Evolutionary conservation across 345 rosid genomes (phyloP).

Genomic region (Clarkia xantiana): DNA sequence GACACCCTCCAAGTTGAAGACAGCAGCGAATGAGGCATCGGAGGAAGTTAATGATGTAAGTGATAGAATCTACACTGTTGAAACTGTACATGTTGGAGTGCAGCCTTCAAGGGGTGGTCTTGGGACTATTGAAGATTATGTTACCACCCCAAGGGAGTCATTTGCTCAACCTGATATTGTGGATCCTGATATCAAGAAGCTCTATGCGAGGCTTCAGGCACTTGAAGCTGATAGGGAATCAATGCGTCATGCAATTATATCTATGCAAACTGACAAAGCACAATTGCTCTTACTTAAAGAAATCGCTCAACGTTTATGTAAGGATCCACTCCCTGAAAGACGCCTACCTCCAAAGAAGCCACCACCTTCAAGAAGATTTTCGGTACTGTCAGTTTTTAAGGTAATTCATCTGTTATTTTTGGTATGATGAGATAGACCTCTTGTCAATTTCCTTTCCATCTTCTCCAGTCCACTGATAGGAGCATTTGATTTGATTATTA

Average conservation of each 20-base stretch:
- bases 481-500: too few species aligned
- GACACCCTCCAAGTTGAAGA: constrained; percentile 22
- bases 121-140: constrained; percentile 29
- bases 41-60: constrained; percentile 52
- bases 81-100: constrained; percentile 44
- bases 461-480: too few species aligned
- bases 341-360: constrained; percentile 28
- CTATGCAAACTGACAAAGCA: constrained; percentile 89
- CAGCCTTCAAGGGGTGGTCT: constrained; percentile 24
- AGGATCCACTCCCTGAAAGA: constrained; percentile 55
- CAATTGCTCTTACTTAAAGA: constrained; percentile 71
- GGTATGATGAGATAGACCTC: background rate
- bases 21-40: constrained; percentile 31
- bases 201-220: constrained; percentile 78
- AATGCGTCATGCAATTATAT: constrained; percentile 70
- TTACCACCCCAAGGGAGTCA: constrained; percentile 30
- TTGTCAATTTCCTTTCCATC: too few species aligned
- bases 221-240: constrained; percentile 96
- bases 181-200: constrained; percentile 76
- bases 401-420: constrained; percentile 17
- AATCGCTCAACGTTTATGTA: constrained; percentile 80
- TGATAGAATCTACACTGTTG: constrained; percentile 81
- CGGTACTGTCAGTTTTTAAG: constrained; percentile 54
- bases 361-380: constrained; percentile 27
- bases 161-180: constrained; percentile 24